Conservation (phyloP, 1,284 basidiomycete genomes). For the Moniliella sp. region DNA sequence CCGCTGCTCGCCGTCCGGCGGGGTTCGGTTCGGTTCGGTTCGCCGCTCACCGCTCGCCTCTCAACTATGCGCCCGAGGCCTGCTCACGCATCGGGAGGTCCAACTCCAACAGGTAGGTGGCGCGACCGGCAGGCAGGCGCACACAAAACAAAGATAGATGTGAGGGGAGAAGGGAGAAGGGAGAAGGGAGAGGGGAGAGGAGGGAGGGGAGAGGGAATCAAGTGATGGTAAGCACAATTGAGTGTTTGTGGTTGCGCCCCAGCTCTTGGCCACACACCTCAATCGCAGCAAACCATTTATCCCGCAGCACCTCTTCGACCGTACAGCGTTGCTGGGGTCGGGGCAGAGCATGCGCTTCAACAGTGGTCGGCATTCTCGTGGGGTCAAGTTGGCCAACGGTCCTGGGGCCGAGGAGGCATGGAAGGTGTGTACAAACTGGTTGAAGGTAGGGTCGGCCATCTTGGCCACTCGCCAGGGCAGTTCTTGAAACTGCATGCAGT, state of each 20-base stretch:
- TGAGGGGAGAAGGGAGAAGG: no score
- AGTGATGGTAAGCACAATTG: background rate
- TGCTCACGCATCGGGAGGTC: no score
- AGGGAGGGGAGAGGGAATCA: no score
- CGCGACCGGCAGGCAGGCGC: no score
- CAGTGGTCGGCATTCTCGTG: slow-evolving; percentile 59
- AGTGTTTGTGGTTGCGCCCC: slow-evolving; percentile 1
- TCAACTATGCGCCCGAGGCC: no score
- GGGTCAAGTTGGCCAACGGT: slow-evolving; percentile 59
- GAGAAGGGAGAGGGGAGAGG: no score
- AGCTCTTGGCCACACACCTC: slow-evolving; percentile 1
- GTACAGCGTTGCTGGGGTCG: slow-evolving; percentile 54
- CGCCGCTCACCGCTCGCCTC: no score
- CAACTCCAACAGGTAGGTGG: no score
- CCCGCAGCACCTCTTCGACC: slow-evolving; percentile 63
- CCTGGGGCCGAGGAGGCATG: slow-evolving; percentile 35
- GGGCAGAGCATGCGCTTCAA: slow-evolving; percentile 90
- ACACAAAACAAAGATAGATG: no score
- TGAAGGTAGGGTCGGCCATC: slow-evolving; percentile 57
- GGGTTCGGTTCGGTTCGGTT: no score
- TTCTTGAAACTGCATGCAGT: slow-evolving; percentile 49
- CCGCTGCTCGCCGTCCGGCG: no score
- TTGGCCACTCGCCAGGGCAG: slow-evolving; percentile 77
- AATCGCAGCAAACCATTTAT: slow-evolving; percentile 51
- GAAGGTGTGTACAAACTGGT: slow-evolving; percentile 55